Evolutionary conservation across 345 rosid species (phyloP), one percentile per base, ranked within the genome.

Genomic region (Isatis tinctoria): DNA sequence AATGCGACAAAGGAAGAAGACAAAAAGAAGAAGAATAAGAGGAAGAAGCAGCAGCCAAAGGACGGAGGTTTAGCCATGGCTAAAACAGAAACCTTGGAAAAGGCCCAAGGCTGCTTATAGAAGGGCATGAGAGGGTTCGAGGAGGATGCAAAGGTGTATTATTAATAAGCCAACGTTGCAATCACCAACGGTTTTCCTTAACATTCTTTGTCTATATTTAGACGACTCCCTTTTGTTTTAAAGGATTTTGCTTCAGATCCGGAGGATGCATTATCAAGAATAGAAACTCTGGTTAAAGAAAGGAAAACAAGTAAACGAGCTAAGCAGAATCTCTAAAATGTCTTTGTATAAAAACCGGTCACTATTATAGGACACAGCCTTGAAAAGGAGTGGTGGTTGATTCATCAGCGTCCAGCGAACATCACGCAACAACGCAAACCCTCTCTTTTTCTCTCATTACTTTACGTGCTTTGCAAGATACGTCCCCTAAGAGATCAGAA

Each of bases 51-150:
- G 76, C 85, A 85, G 87, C 87, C 90, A 7, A 68, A 83, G 90
- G 85, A 82, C 77, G 56, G 67, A 80, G 79, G 78, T 69, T 64
- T 78, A 76, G 78, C 84, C 85, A 84, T 88, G 58, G 62, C 60
- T 49, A 45, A 76, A 59, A 76, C 67, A 33, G 49, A 76, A 63
- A 69, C 91, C 92, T 82, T 87, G 95, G 91, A 71, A 4, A 60
- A 49, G 69, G 74, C 80, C 91, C 88, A 84, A 88, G 93, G 96
- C 88, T 86, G 93, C 89, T 82, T 82, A 80, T 76, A 69, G 82
- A 66, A 70, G 74, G 65, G 74, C 79, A 76, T 76, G 71, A 56
- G 59, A 64, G 58, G 27, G 69, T 61, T 75, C 28, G 3, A 40
- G 79, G 74, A 59, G 17, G 79, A 70, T 33, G 54, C 44, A 69